Conservation (phyloP, 2,329 filamentous ascomycete genomes). For the Cladosporium sp. region DNA sequence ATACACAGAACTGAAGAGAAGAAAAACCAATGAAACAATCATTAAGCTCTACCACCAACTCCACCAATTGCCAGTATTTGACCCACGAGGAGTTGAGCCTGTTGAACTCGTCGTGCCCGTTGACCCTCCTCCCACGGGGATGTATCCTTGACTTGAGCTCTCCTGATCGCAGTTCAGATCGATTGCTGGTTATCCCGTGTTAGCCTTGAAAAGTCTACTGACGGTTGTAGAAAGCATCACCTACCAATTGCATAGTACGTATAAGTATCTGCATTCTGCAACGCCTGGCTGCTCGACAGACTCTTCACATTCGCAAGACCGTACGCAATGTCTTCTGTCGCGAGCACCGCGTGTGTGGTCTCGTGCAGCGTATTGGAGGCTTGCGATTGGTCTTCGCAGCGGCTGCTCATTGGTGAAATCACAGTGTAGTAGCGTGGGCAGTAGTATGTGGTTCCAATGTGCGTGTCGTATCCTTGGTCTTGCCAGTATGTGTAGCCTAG, state of each 20-base stretch:
- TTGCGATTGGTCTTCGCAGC: slow-evolving; percentile 62
- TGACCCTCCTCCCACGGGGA: background rate
- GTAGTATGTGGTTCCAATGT: slow-evolving; percentile 55
- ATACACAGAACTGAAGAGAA: no score
- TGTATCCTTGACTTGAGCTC: background rate
- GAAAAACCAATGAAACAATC: no score
- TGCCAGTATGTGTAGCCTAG: slow-evolving; percentile 48
- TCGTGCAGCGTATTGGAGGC: slow-evolving; percentile 63
- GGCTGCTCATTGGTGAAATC: slow-evolving; percentile 45
- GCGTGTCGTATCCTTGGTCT: slow-evolving; percentile 23
- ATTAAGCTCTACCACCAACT: no score
- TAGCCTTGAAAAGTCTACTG: no score
- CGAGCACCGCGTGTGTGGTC: slow-evolving; percentile 51
- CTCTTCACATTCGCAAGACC: slow-evolving; percentile 48
- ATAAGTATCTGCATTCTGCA: slow-evolving; percentile 61
- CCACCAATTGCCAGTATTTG: no score
- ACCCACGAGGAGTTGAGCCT: no score
- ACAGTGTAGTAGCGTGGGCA: slow-evolving; percentile 55
- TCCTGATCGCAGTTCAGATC: background rate
- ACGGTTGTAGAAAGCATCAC: background rate
- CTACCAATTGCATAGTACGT: slow-evolving; percentile 44
- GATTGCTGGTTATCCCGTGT: background rate
- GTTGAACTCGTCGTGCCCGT: background rate
- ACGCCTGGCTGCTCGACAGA: slow-evolving; percentile 47
- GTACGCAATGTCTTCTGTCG: slow-evolving; percentile 55